Evolutionary conservation across 2,329 filamentous ascomycete genomes (phyloP), one percentile per base, ranked within the genome.

Genomic region (Coniochaeta prunicola): DNA sequence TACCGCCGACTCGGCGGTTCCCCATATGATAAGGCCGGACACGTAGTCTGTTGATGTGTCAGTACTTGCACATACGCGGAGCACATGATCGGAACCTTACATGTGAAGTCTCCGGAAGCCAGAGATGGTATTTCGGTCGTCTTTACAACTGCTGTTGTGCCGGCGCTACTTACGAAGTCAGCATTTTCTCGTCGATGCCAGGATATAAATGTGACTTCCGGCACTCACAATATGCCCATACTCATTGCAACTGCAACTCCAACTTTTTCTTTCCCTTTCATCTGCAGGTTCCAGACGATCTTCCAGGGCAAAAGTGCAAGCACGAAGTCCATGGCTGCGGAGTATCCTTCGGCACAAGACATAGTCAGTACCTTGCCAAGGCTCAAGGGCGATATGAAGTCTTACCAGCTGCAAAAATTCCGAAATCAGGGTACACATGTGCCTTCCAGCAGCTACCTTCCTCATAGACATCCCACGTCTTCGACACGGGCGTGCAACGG

Each of bases 201-300:
- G n/a, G 12, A 55, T 9, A 19, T 38, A 10, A 9, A 21, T 24
- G 15, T 9, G 58, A 36, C 2, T 7, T 30, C 10, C 5, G 8
- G 7, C n/a, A 38, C 57, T 28, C 58, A 67, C 63, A 71, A 64
- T 9, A 72, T 28, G 1, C 70, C 70, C 54, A 72, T 67, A 42
- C 68, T 68, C 70, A 71, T 71, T 33, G 69, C 70, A 2, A 67
- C 57, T 4, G 67, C 66, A 2, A 69, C 68, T 9, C 70, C 69
- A 15, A 71, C 45, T 48, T 67, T 68, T 34, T 72, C 70, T 48
- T 64, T 67, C 54, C 54, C 65, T 42, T 64, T 67, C 67, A 71
- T 71, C 53, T 67, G 63, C 38, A 72, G 58, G 0, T 63, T 64
- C 66, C 65, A 66, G 15, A 72, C 63, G 5, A 71, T 64, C 40